phyloP scores from a whole-genome alignment of 495 filamentous ascomycete species.

The Neurospora hispaniola region DNA sequence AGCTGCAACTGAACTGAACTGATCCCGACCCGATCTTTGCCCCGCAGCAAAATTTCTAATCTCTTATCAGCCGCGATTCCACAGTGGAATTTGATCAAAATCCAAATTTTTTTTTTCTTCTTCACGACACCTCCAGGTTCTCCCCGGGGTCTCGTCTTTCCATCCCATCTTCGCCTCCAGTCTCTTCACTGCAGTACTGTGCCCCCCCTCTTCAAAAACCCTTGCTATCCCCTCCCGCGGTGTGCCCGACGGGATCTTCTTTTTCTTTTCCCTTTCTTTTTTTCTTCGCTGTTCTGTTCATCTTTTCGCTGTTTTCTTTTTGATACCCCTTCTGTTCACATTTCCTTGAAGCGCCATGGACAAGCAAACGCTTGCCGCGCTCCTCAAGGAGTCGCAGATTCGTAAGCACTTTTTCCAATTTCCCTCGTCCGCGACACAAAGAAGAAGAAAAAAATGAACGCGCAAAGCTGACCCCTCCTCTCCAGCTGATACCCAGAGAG shows the following conservation, averaged over 20 bases:
- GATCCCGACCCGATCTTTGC: background rate
- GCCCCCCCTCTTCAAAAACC: background rate
- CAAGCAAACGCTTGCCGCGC: constrained; percentile 60
- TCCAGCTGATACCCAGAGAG: constrained; percentile 62
- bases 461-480: constrained; percentile 1
- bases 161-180: constrained; percentile 4
- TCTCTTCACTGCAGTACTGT: constrained; percentile 5
- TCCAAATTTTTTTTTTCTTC: constrained; percentile 14
- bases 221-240: background rate
- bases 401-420: constrained; percentile 43
- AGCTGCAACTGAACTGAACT: background rate
- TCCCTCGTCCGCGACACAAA: constrained; percentile 11
- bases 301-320: constrained; percentile 1
- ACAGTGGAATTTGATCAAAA: constrained; percentile 20
- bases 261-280: background rate
- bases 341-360: constrained; percentile 43
- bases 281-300: constrained; percentile 5
- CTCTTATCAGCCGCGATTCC: constrained; percentile 17
- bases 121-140: constrained; percentile 4
- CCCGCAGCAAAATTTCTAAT: constrained; percentile 12
- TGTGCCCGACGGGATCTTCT: background rate
- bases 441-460: background rate
- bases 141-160: constrained; percentile 1
- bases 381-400: constrained; percentile 63
- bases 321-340: constrained; percentile 20